Percentiles rank a stretch among this genome's conserved stretches.
These are phyloP conservation scores for Saccharomycopsis vini DNA, from an alignment of 805 yeast species.

Conservation along the genomic window DNA sequence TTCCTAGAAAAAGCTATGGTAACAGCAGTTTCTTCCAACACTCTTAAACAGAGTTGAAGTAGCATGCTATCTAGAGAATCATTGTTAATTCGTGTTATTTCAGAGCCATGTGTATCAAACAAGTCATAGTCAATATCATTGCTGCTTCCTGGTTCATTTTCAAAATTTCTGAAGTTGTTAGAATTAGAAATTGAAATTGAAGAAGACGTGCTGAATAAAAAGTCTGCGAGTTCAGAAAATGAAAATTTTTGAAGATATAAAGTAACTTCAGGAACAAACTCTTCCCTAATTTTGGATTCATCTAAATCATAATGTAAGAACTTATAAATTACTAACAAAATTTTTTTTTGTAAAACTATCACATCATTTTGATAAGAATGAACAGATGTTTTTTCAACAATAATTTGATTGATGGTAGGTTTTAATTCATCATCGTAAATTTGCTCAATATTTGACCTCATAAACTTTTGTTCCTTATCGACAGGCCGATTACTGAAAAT, in stretches of 20 bases:
- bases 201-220: not conserved
- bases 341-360: slow-evolving; percentile 3
- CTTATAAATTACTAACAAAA: not conserved
- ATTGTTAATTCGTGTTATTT: not conserved
- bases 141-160: too few species aligned
- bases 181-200: not conserved
- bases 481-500: too few species aligned
- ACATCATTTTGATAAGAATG: not conserved
- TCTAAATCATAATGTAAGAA: not conserved
- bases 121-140: not conserved
- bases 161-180: too few species aligned
- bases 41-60: too few species aligned
- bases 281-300: not conserved
- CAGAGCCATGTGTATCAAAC: not conserved
- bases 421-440: not conserved
- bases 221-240: not conserved
- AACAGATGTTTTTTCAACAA: not conserved
- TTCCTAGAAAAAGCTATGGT: too few species aligned
- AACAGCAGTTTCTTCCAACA: too few species aligned
- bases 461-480: too few species aligned
- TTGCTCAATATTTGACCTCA: too few species aligned
- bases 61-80: not conserved
- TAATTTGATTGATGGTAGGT: not conserved
- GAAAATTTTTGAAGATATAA: not conserved
- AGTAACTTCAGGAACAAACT: not conserved